phyloP scores from a whole-genome alignment of 2,329 filamentous ascomycete genomes.

The Pleoardoris graminearum region DNA sequence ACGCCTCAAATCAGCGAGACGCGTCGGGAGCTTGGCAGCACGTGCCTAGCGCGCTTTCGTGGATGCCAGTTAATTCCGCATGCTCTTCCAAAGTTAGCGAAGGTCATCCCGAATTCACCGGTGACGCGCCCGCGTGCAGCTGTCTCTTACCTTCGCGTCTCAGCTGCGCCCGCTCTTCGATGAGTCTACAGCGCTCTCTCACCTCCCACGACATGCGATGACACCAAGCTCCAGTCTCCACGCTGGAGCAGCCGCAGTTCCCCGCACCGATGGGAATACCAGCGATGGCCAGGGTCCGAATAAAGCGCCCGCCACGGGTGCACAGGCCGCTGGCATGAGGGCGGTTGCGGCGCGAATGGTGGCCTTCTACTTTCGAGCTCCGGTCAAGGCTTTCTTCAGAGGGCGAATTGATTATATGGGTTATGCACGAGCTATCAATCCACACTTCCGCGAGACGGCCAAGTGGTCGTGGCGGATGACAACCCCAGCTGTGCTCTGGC shows the following conservation, averaged over 20 bases:
- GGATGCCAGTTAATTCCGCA: background rate
- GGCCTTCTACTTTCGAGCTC: constrained; percentile 88
- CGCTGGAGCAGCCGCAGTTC: constrained; percentile 33
- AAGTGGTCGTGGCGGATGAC: constrained; percentile 66
- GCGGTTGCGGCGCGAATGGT: constrained; percentile 82
- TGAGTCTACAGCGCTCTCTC: constrained; percentile 22
- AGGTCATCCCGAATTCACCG: constrained; percentile 9
- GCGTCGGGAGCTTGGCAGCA: constrained; percentile 14
- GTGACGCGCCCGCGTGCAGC: constrained; percentile 14
- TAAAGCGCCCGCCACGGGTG: constrained; percentile 67
- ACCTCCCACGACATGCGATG: constrained; percentile 41
- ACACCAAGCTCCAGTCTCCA: constrained; percentile 40
- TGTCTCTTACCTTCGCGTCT: constrained; percentile 4
- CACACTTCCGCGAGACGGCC: constrained; percentile 52
- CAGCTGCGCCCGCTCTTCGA: constrained; percentile 10
- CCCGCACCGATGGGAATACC: constrained; percentile 23
- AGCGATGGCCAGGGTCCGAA: constrained; percentile 40
- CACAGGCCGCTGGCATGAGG: constrained; percentile 82
- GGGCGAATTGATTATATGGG: constrained; percentile 82
- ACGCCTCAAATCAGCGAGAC: constrained; percentile 22
- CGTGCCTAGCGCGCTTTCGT: constrained; percentile 4
- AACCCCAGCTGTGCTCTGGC: constrained; percentile 69
- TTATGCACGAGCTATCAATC: constrained; percentile 66
- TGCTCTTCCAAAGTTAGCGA: background rate
- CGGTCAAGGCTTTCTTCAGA: constrained; percentile 90